Evolutionary conservation across 768 basidiomycete genomes (phyloP), one percentile per base, ranked within the genome.

Genomic region (Hysterangium stoloniferum): DNA sequence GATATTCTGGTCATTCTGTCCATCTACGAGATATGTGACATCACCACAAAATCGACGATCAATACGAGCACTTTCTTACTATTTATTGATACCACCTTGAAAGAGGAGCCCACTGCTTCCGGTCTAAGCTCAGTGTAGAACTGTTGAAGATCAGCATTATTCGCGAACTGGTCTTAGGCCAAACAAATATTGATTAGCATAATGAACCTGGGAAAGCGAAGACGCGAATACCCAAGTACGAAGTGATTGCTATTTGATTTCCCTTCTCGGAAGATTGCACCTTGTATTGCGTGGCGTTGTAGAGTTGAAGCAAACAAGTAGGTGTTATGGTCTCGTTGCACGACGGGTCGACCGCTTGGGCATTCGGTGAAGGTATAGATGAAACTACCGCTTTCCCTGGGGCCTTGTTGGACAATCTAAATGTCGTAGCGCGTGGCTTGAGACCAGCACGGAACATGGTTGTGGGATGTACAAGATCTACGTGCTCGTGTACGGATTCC

Each of bases 401-500:
- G 15, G 37, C 49, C 7, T 28, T 52, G 17, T 52, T 22, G 47
- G 32, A 34, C 9, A 17, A 20, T n/a, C 47, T 33, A 35, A 48
- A 48, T 25, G 47, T 48, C 20, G 47, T 27, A 25, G 22, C 37
- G n/a, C 29, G 40, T 12, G 38, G 32, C 28, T 31, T 22, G 31
- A 42, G 15, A 28, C 20, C 13, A 52, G 72, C 73, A 36, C 71
- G 67, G 57, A 86, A 87, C 62, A 78, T 73, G 1, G 83, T 86
- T 2, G 85, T 86, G 0, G 85, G 85, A 54, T 86, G 82, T 25
- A 87, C 68, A 27, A 86, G 63, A 32, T 85, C 82, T 49, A 86
- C 61, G 58, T 86, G 82, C 3, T 68, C 65, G 57, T 80, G 72
- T 38, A 86, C 62, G 50, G 73, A 54, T 40, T 70, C 69, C 0